These are phyloP conservation scores for Gastrodia elata DNA, from an alignment of 106 monocot genomes.

Conservation along the genomic window DNA sequence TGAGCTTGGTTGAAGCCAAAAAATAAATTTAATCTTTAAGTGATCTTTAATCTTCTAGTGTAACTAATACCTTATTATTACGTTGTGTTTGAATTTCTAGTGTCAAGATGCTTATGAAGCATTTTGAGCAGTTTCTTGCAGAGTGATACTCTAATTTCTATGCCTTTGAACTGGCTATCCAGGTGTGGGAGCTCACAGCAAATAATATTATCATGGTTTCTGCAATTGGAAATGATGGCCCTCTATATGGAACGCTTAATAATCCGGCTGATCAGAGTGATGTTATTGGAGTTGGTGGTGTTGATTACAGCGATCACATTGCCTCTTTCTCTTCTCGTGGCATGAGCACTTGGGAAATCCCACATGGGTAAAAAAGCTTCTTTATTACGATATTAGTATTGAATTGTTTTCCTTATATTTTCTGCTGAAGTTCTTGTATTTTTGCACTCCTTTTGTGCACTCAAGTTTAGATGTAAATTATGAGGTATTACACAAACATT, in stretches of 20 bases:
- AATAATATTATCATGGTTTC: constrained; percentile 99
- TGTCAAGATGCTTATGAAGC: not conserved
- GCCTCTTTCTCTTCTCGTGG: constrained; percentile 99
- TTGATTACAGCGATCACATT: constrained; percentile 90
- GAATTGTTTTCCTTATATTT: not conserved
- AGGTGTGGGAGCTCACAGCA: constrained; percentile 99
- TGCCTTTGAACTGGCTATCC: constrained; percentile 11
- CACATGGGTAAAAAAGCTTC: constrained; percentile 66
- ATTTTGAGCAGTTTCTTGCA: not conserved
- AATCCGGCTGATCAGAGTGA: constrained; percentile 99
- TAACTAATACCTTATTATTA: too few relatives aligned
- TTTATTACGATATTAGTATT: not conserved
- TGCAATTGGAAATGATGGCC: constrained; percentile 99
- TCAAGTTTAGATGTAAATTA: too few relatives aligned
- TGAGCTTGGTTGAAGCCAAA: too few relatives aligned
- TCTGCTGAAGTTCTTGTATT: not conserved
- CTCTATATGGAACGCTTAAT: constrained; percentile 94
- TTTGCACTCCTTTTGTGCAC: not conserved
- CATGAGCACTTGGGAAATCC: constrained; percentile 99
- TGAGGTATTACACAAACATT: too few relatives aligned
- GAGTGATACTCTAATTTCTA: not conserved
- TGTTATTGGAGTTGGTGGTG: constrained; percentile 99
- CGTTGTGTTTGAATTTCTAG: not conserved
- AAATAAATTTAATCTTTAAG: too few relatives aligned
- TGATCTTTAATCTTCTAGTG: too few relatives aligned